phyloP scores from a whole-genome alignment of 345 rosid species.

The Capsella bursapastoris region DNA sequence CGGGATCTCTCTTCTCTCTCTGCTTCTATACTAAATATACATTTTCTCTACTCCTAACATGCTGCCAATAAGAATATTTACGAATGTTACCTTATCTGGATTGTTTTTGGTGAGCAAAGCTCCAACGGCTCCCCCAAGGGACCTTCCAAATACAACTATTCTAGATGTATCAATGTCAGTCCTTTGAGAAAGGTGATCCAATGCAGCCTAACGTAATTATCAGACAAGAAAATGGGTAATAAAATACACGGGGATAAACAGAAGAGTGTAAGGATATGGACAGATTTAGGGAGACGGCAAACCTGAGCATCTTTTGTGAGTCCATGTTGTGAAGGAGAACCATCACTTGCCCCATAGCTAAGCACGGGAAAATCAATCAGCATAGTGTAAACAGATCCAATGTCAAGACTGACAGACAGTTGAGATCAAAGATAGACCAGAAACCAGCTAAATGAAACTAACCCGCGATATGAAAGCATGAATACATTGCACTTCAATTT shows the following conservation, averaged over 20 bases:
- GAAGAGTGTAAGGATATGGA: conserved; percentile 24
- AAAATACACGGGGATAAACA: neutral
- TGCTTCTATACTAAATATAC: neutral
- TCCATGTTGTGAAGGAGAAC: conserved; percentile 95
- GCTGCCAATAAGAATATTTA: neutral
- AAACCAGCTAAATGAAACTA: conserved; percentile 35
- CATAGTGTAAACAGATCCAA: conserved; percentile 13
- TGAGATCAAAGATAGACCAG: conserved; percentile 13
- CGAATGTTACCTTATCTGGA: conserved; percentile 75
- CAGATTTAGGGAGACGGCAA: conserved; percentile 28
- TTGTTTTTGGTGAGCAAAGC: conserved; percentile 85
- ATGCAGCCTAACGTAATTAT: conserved; percentile 71
- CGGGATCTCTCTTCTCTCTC: neutral
- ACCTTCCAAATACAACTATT: conserved; percentile 93
- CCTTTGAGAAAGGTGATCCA: conserved; percentile 91
- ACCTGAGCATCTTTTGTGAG: conserved; percentile 94
- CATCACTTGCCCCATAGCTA: conserved; percentile 98
- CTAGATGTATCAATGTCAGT: conserved; percentile 91
- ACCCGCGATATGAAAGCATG: conserved; percentile 99
- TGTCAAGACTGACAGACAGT: neutral
- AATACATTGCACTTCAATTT: conserved; percentile 90
- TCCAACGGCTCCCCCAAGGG: conserved; percentile 99
- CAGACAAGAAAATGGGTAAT: conserved; percentile 26
- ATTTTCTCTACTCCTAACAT: neutral
- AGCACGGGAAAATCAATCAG: conserved; percentile 36